These are phyloP conservation scores for Cytidiella melzeri DNA, from an alignment of 768 basidiomycete genomes.

Conservation along the genomic window DNA sequence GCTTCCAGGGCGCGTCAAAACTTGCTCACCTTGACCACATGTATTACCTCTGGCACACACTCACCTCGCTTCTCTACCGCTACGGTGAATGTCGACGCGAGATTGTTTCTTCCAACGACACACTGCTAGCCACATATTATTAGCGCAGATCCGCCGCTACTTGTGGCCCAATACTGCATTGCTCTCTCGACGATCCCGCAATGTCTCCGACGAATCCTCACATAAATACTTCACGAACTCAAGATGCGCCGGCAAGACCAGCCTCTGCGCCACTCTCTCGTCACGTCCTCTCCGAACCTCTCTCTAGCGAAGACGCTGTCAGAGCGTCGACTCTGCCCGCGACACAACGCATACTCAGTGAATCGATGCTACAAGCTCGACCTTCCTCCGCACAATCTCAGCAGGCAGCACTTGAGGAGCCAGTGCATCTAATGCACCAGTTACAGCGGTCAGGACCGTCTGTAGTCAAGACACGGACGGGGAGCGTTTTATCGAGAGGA, in stretches of 20 bases:
- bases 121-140: too few species aligned
- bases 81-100: too few species aligned
- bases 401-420: slow-evolving; percentile 9
- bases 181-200: too few species aligned
- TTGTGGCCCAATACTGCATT: too few species aligned
- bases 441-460: slow-evolving; percentile 63
- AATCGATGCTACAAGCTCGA: neutral
- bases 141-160: too few species aligned
- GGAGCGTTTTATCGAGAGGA: slow-evolving; percentile 80
- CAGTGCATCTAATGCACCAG: slow-evolving; percentile 56
- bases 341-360: slow-evolving; percentile 4
- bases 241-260: slow-evolving; percentile 1
- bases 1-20: too few species aligned
- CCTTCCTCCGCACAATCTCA: too few species aligned
- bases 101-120: too few species aligned
- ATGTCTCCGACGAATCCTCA: neutral
- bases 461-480: slow-evolving; percentile 76
- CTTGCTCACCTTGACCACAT: too few species aligned
- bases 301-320: neutral
- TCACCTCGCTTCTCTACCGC: too few species aligned
- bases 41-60: too few species aligned
- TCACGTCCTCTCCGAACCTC: neutral
- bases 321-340: neutral
- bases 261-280: slow-evolving; percentile 12
- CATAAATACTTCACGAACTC: neutral